Conservation (phyloP, 2,329 filamentous ascomycete species). For the Diaporthe nobilis region DNA sequence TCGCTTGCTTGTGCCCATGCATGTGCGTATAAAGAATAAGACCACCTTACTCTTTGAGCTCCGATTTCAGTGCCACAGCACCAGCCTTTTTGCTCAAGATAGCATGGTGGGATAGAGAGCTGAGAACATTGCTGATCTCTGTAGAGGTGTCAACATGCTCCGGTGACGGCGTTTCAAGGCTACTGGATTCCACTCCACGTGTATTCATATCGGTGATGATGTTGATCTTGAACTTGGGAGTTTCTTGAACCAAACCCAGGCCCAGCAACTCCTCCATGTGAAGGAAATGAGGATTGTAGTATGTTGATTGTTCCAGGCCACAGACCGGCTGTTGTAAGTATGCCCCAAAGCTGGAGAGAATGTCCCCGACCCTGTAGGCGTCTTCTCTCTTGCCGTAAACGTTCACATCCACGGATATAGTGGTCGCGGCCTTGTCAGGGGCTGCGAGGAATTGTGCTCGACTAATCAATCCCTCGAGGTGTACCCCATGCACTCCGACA, state of each 20-base stretch:
- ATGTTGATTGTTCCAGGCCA: not conserved
- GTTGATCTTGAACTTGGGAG: not conserved
- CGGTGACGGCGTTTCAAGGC: not conserved
- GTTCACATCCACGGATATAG: not conserved
- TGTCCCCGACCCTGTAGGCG: not conserved
- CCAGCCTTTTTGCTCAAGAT: not conserved
- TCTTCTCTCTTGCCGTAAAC: not conserved
- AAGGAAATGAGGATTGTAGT: not conserved
- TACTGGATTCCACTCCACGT: too few relatives aligned
- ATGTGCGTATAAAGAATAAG: not conserved
- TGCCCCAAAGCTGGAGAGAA: not conserved
- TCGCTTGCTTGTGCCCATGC: too few relatives aligned
- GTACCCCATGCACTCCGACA: not conserved
- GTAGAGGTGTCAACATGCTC: not conserved
- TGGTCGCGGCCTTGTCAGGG: not conserved
- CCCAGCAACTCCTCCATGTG: not conserved
- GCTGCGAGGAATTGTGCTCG: not conserved
- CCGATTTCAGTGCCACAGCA: not conserved
- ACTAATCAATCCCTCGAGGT: not conserved
- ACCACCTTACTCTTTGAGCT: constrained; percentile 2
- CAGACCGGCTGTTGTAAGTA: not conserved
- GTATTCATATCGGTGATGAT: too few relatives aligned
- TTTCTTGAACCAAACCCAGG: not conserved
- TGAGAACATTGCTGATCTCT: not conserved
- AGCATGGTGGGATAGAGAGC: not conserved